Evolutionary conservation across 1,139 yeast genomes (phyloP).

Genomic region (Diutina sp.): DNA sequence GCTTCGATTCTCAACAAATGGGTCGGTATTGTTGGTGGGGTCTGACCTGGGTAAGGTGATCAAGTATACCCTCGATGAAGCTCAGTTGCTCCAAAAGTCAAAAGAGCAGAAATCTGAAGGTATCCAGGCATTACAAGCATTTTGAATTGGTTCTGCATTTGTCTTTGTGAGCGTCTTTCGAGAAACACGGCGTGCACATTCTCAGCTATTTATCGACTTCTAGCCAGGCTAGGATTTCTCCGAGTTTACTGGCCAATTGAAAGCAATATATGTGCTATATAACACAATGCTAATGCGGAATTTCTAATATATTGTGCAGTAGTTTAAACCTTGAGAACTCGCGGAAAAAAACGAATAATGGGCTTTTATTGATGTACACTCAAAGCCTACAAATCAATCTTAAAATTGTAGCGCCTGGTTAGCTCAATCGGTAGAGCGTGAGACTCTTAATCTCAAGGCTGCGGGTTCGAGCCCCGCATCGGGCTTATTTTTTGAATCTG

Average conservation of each 20-base stretch:
- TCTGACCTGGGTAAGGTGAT: neutral
- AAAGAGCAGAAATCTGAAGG: neutral
- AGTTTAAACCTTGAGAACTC: too few relatives aligned
- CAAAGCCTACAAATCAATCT: neutral
- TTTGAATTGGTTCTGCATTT: too few relatives aligned
- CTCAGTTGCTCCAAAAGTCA: neutral
- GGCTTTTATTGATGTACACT: neutral
- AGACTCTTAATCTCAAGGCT: conserved; percentile 16
- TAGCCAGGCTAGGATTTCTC: too few relatives aligned
- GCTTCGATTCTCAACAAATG: neutral
- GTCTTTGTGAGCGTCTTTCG: too few relatives aligned
- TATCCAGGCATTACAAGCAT: neutral
- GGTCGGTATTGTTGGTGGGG: neutral
- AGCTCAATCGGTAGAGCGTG: conserved; percentile 13
- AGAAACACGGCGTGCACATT: too few relatives aligned
- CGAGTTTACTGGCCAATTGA: too few relatives aligned
- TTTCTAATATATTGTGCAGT: too few relatives aligned
- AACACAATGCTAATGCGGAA: too few relatives aligned
- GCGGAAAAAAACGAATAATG: too few relatives aligned
- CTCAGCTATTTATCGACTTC: too few relatives aligned
- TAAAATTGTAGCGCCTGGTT: conserved; percentile 6
- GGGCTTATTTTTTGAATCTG: neutral
- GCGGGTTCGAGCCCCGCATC: conserved; percentile 4
- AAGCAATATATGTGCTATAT: too few relatives aligned
- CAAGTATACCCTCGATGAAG: neutral